Conservation (phyloP, 805 yeast species). For the Starmerella tilneyi region DNA sequence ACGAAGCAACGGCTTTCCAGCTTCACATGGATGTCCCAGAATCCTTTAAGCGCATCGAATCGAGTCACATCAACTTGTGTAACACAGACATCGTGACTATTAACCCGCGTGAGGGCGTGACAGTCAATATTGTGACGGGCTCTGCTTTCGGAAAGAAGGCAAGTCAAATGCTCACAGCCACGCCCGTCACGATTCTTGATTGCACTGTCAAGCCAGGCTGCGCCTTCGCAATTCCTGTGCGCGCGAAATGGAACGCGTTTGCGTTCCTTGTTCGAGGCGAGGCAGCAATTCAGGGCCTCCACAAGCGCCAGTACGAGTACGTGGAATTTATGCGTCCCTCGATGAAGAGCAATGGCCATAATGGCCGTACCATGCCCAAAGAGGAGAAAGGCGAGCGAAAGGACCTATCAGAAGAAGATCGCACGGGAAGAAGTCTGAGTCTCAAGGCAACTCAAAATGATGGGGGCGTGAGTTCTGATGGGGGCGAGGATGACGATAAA, state of each 20-base stretch:
- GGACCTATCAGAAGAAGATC: no score
- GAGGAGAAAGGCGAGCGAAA: no score
- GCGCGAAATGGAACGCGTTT: constrained; percentile 29
- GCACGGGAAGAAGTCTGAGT: no score
- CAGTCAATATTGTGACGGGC: constrained; percentile 19
- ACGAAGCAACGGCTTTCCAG: constrained; percentile 18
- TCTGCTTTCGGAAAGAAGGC: constrained; percentile 19
- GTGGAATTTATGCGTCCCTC: constrained; percentile 22
- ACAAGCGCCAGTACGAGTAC: constrained; percentile 12
- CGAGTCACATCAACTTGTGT: constrained; percentile 19
- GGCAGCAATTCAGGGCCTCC: constrained; percentile 16
- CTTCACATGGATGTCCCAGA: constrained; percentile 24
- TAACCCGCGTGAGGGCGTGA: constrained; percentile 14
- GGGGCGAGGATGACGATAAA: no score
- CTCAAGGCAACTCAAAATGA: no score
- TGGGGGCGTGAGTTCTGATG: no score
- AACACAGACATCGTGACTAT: constrained; percentile 10
- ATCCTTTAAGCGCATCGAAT: constrained; percentile 21
- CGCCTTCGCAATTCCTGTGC: constrained; percentile 17
- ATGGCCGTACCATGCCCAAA: no score
- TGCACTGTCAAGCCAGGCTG: constrained; percentile 17
- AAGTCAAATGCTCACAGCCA: constrained; percentile 18
- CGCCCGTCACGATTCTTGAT: constrained; percentile 20
- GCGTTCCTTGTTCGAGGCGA: constrained; percentile 27
- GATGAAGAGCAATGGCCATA: neutral